Evolutionary conservation across 352 stramenopile species (phyloP).

Genomic region (Phytopythium ostracodes): DNA sequence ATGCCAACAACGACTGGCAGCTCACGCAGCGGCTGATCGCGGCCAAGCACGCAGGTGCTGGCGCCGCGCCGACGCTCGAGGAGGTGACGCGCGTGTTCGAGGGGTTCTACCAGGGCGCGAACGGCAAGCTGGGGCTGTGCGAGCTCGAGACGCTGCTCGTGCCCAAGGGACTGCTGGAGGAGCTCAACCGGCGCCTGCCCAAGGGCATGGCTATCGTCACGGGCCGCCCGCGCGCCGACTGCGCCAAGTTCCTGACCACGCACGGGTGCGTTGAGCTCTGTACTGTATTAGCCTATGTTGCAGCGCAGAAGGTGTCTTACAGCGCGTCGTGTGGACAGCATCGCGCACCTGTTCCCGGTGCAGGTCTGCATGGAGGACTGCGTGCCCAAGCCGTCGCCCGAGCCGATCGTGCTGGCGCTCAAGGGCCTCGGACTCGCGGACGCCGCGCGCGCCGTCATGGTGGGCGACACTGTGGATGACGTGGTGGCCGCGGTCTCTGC

Average conservation of each 20-base stretch:
- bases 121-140: slow-evolving; percentile 68
- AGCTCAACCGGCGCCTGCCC: slow-evolving; percentile 74
- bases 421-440: slow-evolving; percentile 74
- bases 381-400: slow-evolving; percentile 91
- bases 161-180: slow-evolving; percentile 75
- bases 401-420: slow-evolving; percentile 83
- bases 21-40: slow-evolving; percentile 90
- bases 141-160: slow-evolving; percentile 91
- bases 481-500: slow-evolving; percentile 84
- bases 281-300: not conserved
- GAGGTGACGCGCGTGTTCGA: slow-evolving; percentile 94
- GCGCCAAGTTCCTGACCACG: slow-evolving; percentile 89
- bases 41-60: not conserved
- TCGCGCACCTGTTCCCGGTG: slow-evolving; percentile 85
- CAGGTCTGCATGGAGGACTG: slow-evolving; percentile 96
- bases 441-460: slow-evolving; percentile 80
- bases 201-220: slow-evolving; percentile 92
- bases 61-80: slow-evolving; percentile 65
- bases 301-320: not conserved
- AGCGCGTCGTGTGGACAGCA: slow-evolving; percentile 20
- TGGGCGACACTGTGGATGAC: slow-evolving; percentile 97
- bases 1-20: slow-evolving; percentile 98
- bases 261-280: slow-evolving; percentile 58
- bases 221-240: slow-evolving; percentile 91
- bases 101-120: slow-evolving; percentile 91